phyloP scores from a whole-genome alignment of 1,139 yeast species.

The Ashbya aceris region DNA sequence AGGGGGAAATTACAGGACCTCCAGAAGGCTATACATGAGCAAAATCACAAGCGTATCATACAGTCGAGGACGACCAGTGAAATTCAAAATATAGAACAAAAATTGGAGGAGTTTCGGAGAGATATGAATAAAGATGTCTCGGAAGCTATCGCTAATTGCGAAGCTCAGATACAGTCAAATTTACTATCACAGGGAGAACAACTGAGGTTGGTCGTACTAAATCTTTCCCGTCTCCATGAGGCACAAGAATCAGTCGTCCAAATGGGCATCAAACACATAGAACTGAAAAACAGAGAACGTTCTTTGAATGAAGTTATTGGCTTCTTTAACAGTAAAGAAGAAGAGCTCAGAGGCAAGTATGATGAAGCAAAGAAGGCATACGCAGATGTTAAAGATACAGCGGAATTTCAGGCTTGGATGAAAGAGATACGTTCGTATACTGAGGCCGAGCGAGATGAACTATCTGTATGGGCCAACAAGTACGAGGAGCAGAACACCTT shows the following conservation, averaged over 20 bases:
- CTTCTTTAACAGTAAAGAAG: conserved; percentile 26
- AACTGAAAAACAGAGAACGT: conserved; percentile 16
- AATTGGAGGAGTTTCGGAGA: conserved; percentile 15
- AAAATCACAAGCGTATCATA: conserved; percentile 14
- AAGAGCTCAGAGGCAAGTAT: conserved; percentile 31
- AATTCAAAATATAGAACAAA: conserved; percentile 26
- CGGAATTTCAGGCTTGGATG: conserved; percentile 37
- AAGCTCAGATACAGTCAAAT: conserved; percentile 19
- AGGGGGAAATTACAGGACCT: conserved; percentile 14
- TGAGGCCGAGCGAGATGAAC: conserved; percentile 35
- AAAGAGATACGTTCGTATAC: conserved; percentile 35
- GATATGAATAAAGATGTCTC: conserved; percentile 23
- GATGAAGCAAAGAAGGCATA: conserved; percentile 36
- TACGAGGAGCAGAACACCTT: conserved; percentile 39
- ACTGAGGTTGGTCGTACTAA: conserved; percentile 11
- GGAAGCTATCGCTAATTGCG: conserved; percentile 23
- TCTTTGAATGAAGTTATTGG: conserved; percentile 20
- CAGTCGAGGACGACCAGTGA: conserved; percentile 16
- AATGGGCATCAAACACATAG: conserved; percentile 15
- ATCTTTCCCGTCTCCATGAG: conserved; percentile 9
- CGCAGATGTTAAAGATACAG: conserved; percentile 38
- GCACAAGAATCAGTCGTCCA: conserved; percentile 12
- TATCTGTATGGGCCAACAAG: conserved; percentile 37
- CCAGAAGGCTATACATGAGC: conserved; percentile 12
- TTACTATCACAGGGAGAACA: conserved; percentile 12